Evolutionary conservation across 1,139 yeast species (phyloP).

Genomic region (Pneumocystis carinii): DNA sequence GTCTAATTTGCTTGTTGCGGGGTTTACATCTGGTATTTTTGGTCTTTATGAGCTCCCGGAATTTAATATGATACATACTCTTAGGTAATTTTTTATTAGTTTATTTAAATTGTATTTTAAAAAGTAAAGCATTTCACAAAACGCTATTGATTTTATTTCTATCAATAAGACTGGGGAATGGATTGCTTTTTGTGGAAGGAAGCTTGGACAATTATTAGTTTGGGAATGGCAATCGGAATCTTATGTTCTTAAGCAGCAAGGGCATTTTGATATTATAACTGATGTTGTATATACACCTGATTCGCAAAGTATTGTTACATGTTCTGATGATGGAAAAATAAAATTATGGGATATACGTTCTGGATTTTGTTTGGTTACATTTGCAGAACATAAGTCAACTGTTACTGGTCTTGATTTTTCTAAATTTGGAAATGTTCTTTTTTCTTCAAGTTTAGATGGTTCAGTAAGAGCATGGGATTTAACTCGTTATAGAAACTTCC

Average conservation of each 20-base stretch:
- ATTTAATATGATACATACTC: constrained; percentile 64
- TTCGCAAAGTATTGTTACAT: constrained; percentile 83
- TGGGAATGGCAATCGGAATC: constrained; percentile 99
- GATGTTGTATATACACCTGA: constrained; percentile 83
- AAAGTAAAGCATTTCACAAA: constrained; percentile 63
- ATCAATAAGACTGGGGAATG: constrained; percentile 84
- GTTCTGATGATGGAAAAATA: constrained; percentile 91
- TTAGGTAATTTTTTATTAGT: constrained; percentile 20
- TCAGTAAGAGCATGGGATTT: constrained; percentile 96
- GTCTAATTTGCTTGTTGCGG: constrained; percentile 66
- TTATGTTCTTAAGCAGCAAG: constrained; percentile 86
- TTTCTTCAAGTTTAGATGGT: constrained; percentile 86
- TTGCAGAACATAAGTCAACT: constrained; percentile 77
- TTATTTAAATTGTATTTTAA: not conserved
- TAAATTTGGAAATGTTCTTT: constrained; percentile 72
- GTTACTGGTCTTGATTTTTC: constrained; percentile 84
- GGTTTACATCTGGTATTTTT: constrained; percentile 81
- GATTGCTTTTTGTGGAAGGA: constrained; percentile 88
- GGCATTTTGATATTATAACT: constrained; percentile 86
- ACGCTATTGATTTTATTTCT: constrained; percentile 67
- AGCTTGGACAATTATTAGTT: constrained; percentile 81
- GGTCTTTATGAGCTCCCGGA: constrained; percentile 77
- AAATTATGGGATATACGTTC: constrained; percentile 91
- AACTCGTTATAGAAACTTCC: constrained; percentile 78
- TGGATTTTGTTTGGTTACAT: constrained; percentile 86